These are phyloP conservation scores for Komagataella ulmi DNA, from an alignment of 805 yeast genomes.

Conservation along the genomic window DNA sequence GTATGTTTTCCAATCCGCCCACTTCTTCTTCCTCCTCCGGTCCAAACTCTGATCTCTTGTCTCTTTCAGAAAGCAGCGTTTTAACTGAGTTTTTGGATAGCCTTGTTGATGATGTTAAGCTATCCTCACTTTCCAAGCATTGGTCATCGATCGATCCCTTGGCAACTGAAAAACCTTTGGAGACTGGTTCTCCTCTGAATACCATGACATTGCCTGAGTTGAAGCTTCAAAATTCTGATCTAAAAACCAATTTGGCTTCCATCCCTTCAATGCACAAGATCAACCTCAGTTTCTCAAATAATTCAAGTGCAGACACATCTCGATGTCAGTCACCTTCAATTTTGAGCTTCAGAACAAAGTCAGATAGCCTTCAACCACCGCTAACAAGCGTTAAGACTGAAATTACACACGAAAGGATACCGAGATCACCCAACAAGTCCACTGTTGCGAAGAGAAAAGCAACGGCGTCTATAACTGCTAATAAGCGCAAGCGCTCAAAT, in stretches of 20 bases:
- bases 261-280: slow-evolving; percentile 1
- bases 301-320: neutral
- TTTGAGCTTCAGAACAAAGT: neutral
- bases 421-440: neutral
- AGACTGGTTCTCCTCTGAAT: neutral
- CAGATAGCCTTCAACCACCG: neutral
- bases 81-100: slow-evolving; percentile 21
- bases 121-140: slow-evolving; percentile 14
- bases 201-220: neutral
- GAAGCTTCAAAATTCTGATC: neutral
- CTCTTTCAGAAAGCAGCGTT: slow-evolving; percentile 19
- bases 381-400: neutral
- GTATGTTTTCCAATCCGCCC: neutral
- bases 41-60: slow-evolving; percentile 13
- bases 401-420: neutral
- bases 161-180: slow-evolving; percentile 1
- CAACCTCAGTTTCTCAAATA: neutral
- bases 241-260: neutral
- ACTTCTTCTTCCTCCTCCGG: neutral
- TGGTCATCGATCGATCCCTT: slow-evolving; percentile 20
- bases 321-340: neutral
- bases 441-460: neutral
- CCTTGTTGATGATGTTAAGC: slow-evolving; percentile 18
- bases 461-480: neutral
- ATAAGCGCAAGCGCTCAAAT: neutral